Evolutionary conservation across 768 basidiomycete species (phyloP).

Genomic region (Russula virescens): DNA sequence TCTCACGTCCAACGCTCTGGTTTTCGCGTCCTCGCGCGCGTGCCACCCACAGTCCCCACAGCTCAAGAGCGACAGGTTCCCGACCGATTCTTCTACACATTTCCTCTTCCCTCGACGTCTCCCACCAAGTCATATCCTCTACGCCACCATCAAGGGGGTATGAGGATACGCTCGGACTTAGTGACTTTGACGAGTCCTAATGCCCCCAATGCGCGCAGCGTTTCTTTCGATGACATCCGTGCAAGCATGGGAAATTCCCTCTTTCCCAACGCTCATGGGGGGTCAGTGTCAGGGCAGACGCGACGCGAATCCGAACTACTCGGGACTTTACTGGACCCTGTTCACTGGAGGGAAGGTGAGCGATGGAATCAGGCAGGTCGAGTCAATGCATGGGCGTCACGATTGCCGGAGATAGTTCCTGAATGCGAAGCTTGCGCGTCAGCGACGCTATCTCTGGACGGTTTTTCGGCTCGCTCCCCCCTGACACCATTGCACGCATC

Average conservation of each 20-base stretch:
- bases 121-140: not conserved
- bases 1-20: not conserved
- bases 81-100: conserved; percentile 22
- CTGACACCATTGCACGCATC: not conserved
- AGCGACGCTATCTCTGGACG: conserved; percentile 5
- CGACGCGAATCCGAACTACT: conserved; percentile 18
- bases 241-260: conserved; percentile 19
- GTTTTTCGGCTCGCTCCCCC: not conserved
- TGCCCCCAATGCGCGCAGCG: conserved; percentile 7
- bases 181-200: conserved; percentile 1
- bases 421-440: conserved; percentile 20
- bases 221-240: conserved; percentile 24
- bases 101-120: conserved; percentile 15
- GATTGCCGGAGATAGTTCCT: conserved; percentile 4
- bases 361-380: conserved; percentile 7
- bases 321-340: conserved; percentile 8
- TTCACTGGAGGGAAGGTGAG: conserved; percentile 18
- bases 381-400: conserved; percentile 4
- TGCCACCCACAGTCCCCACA: not conserved
- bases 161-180: conserved; percentile 8
- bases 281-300: conserved; percentile 6
- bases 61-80: not conserved
- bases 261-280: conserved; percentile 11
- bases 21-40: conserved; percentile 12
- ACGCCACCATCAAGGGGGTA: conserved; percentile 7